Evolutionary conservation across 768 basidiomycete genomes (phyloP).

Genomic region (Kwoniella newhampshirensis): DNA sequence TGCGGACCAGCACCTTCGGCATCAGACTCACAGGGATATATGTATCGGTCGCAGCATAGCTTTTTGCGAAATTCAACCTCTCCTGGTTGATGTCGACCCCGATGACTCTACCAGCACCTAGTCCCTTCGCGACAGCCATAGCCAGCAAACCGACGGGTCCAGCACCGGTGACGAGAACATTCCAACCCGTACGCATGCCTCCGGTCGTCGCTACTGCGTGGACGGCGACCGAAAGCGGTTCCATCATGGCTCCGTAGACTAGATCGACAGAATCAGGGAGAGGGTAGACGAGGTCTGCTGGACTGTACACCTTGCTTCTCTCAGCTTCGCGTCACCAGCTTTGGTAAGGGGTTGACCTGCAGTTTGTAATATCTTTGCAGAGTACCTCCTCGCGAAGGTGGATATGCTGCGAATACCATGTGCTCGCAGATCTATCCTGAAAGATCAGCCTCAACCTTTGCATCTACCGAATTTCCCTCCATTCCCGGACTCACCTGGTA

Average conservation of each 20-base stretch:
- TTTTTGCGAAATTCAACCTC: constrained; percentile 81
- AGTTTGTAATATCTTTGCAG: constrained; percentile 80
- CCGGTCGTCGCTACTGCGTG: constrained; percentile 82
- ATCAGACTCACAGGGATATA: constrained; percentile 44
- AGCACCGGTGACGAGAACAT: constrained; percentile 79
- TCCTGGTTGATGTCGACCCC: constrained; percentile 66
- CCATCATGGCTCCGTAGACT: constrained; percentile 97
- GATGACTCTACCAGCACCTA: constrained; percentile 80
- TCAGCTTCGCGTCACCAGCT: too few species aligned
- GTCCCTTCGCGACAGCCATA: constrained; percentile 93
- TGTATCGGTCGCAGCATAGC: constrained; percentile 76
- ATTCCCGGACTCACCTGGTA: constrained; percentile 65
- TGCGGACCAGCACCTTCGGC: not conserved
- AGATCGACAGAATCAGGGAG: constrained; percentile 80
- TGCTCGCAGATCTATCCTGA: constrained; percentile 70
- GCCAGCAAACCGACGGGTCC: constrained; percentile 79
- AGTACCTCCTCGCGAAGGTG: constrained; percentile 82
- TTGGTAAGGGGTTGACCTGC: not conserved
- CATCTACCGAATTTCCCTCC: not conserved
- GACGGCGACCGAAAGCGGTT: constrained; percentile 87
- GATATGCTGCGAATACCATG: constrained; percentile 87
- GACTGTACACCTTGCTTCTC: constrained; percentile 54
- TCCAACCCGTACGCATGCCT: constrained; percentile 68
- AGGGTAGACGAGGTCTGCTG: constrained; percentile 67
- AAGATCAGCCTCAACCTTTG: constrained; percentile 7